Percentiles rank a stretch among this genome's conserved stretches.
These are phyloP conservation scores for Pleurotus salmoneostramineus DNA, from an alignment of 768 basidiomycete genomes.

Conservation along the genomic window DNA sequence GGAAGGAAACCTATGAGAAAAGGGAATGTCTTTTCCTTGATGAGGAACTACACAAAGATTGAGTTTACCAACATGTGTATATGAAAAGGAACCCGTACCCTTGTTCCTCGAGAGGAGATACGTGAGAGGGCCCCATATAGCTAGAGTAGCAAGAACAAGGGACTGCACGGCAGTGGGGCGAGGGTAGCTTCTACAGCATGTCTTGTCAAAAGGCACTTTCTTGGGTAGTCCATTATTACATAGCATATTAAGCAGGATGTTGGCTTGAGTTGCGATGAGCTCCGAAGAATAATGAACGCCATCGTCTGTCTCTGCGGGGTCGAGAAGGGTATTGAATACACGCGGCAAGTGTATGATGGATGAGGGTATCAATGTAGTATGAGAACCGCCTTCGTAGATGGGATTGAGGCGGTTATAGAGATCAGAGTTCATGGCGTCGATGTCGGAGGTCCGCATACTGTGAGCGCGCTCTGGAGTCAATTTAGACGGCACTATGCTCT, in stretches of 20 bases:
- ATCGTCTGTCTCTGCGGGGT: constrained; percentile 72
- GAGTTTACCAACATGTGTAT: background rate
- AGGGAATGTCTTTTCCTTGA: constrained; percentile 19
- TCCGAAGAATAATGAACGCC: constrained; percentile 76
- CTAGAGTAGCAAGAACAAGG: constrained; percentile 40
- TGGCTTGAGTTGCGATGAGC: constrained; percentile 66
- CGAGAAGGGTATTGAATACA: constrained; percentile 80
- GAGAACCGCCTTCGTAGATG: constrained; percentile 19
- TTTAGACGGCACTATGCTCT: constrained; percentile 63
- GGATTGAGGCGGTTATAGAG: constrained; percentile 63
- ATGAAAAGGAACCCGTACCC: constrained; percentile 11
- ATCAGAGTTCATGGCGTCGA: constrained; percentile 91
- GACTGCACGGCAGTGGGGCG: constrained; percentile 54
- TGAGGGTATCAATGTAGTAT: constrained; percentile 10
- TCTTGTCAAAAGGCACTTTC: constrained; percentile 64
- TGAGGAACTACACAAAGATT: background rate
- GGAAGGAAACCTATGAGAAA: constrained; percentile 35
- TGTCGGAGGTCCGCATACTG: constrained; percentile 73
- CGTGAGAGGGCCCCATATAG: constrained; percentile 50
- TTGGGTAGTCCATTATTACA: constrained; percentile 75
- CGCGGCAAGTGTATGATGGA: constrained; percentile 55
- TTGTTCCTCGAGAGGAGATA: constrained; percentile 24
- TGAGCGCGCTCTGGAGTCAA: constrained; percentile 58
- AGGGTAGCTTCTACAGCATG: constrained; percentile 80
- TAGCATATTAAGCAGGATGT: constrained; percentile 71